Base-by-base conservation (phyloP, 1,284 basidiomycete genomes). In the Ganoderma boninense region DNA sequence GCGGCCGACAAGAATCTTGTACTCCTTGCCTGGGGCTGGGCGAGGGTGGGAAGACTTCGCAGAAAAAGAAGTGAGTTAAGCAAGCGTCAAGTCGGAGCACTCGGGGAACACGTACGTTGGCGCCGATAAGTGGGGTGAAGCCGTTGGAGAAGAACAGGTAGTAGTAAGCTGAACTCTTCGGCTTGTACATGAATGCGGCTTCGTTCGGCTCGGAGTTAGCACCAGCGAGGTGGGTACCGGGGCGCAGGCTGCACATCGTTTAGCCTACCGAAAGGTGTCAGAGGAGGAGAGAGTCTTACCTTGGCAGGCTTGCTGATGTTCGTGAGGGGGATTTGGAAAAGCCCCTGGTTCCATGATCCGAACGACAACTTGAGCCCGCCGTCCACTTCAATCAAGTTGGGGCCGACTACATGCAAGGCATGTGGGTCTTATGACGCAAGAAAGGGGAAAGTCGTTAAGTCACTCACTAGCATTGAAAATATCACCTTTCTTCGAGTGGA, bases 1-100 rank as follows among this genome's bases (percentile, higher is more conserved):
- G 14, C 80, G 77, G 2, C 79, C 79, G n/a, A 79, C 78, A 66
- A 78, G 72, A 5, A 73, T 68, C 73, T 80, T 76, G 68, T 73
- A 75, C 57, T 76, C 76, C 26, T 78, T 44, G 1, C 80, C 79
- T 5, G 78, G 71, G 13, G 78, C 74, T 3, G 70, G 73, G 43
- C 75, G 73, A 64, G 69, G 67, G 67, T 73, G 71, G 35, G 54
- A 29, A 13, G 54, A 29, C 54, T 44, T 70, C 40, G 29, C 29
- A 20, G 42, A 40, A 49, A 29, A 32, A 38, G 64, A 60, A 42
- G 38, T 35, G 40, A 0, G 52, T 52, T 32, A 8, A 57, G 40
- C 0, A 29, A 14, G 5, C 13, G 38, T 5, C 46, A 8, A 49
- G 23, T 32, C 32, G 2, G 13, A 46, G 5, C 3, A 8, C 7